A percentile compares a stretch with the other conserved stretches of the same genome.
Evolutionary conservation across 2,329 filamentous ascomycete species (phyloP).

Genomic region (Coniochaeta hoffmannii): DNA sequence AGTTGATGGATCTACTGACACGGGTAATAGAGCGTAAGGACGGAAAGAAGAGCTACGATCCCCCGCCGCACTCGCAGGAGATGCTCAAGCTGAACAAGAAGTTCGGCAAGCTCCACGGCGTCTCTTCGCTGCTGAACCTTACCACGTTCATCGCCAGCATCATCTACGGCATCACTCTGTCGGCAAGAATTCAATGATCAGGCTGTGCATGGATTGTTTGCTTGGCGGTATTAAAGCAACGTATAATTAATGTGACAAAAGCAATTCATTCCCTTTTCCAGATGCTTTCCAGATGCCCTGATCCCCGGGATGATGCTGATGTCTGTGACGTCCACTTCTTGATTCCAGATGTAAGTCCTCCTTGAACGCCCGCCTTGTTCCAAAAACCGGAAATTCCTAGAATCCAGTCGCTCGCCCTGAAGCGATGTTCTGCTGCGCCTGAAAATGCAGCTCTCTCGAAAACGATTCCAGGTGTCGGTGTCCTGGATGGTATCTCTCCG

Average conservation of each 20-base stretch:
- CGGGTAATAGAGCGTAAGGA: constrained; percentile 63
- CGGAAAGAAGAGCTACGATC: constrained; percentile 79
- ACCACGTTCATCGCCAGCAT: constrained; percentile 60
- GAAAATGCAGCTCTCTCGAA: neutral
- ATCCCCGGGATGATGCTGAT: neutral
- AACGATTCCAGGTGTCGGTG: constrained; percentile 1
- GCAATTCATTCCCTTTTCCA: no score
- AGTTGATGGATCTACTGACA: neutral
- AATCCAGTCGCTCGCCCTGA: neutral
- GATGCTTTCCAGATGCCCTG: neutral
- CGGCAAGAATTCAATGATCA: constrained; percentile 42
- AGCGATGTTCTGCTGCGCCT: neutral
- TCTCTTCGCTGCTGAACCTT: constrained; percentile 75
- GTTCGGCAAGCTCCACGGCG: constrained; percentile 74
- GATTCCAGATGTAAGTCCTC: neutral
- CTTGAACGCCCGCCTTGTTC: neutral
- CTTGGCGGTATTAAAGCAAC: neutral
- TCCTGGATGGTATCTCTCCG: constrained; percentile 2
- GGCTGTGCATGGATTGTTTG: neutral
- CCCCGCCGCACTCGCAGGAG: constrained; percentile 71
- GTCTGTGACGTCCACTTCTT: neutral
- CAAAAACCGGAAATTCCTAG: neutral
- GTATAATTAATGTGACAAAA: neutral
- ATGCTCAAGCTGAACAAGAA: constrained; percentile 74
- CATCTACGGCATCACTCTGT: constrained; percentile 71